phyloP scores from a whole-genome alignment of 768 basidiomycete species.

The Hericium coralloides region DNA sequence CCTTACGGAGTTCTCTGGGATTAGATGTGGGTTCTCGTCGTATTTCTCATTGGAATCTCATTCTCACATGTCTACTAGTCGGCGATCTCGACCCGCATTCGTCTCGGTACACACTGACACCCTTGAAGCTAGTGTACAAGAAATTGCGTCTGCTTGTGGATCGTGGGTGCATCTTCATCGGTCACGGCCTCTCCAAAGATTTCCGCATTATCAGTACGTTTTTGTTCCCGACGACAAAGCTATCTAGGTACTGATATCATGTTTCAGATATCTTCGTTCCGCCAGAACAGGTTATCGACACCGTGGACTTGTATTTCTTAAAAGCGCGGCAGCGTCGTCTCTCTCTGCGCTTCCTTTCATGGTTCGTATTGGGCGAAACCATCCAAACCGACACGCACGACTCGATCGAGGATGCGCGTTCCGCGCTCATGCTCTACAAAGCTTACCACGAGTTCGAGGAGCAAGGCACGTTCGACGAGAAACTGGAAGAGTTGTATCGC shows the following conservation, averaged over 20 bases:
- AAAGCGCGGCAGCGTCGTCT: slow-evolving; percentile 76
- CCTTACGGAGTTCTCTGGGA: slow-evolving; percentile 94
- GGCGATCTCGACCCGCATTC: slow-evolving; percentile 85
- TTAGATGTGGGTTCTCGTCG: slow-evolving; percentile 56
- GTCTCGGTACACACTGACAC: slow-evolving; percentile 85
- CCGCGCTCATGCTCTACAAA: slow-evolving; percentile 79
- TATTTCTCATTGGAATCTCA: not conserved
- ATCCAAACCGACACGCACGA: slow-evolving; percentile 95
- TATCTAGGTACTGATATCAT: not conserved
- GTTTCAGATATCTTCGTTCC: slow-evolving; percentile 87
- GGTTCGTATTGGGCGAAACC: slow-evolving; percentile 85
- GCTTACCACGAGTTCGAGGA: slow-evolving; percentile 71
- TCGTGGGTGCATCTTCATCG: slow-evolving; percentile 91
- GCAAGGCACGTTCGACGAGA: slow-evolving; percentile 71
- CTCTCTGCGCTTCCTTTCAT: slow-evolving; percentile 87
- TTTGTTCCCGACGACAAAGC: no score
- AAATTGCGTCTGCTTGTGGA: slow-evolving; percentile 91
- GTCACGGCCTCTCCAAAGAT: slow-evolving; percentile 95
- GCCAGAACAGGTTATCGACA: slow-evolving; percentile 92
- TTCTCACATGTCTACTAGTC: slow-evolving; percentile 34
- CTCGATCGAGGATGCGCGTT: slow-evolving; percentile 94
- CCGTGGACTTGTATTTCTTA: slow-evolving; percentile 92
- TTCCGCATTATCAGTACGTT: slow-evolving; percentile 94
- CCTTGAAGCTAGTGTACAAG: slow-evolving; percentile 97
- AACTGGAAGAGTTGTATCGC: slow-evolving; percentile 77